phyloP scores from a whole-genome alignment of 306 rosid genomes.

The Fragaria ananassa region DNA sequence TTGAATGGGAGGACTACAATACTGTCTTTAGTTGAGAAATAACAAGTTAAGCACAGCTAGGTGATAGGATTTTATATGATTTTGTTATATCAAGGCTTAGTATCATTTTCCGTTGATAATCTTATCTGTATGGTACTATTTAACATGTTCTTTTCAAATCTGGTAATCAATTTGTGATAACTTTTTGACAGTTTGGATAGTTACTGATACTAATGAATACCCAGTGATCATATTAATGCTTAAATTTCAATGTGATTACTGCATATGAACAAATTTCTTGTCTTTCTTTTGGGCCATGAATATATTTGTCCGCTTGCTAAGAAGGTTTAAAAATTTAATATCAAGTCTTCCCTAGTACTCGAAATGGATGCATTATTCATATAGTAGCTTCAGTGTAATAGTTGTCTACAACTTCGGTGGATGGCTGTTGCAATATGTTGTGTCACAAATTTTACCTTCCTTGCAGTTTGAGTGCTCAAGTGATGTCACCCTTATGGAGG shows the following conservation, averaged over 20 bases:
- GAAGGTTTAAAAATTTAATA: neutral
- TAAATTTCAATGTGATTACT: neutral
- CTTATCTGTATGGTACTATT: neutral
- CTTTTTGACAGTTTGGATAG: neutral
- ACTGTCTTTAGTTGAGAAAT: neutral
- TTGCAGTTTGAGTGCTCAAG: constrained; percentile 93
- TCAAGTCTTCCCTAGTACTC: neutral
- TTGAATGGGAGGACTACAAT: neutral
- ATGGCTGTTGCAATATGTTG: constrained; percentile 15
- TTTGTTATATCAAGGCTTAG: neutral
- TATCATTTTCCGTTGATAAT: neutral
- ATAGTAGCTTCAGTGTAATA: neutral
- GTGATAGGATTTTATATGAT: neutral
- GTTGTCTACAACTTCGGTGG: neutral
- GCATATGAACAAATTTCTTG: no score
- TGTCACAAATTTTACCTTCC: constrained; percentile 24
- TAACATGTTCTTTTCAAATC: neutral
- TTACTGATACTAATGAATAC: neutral
- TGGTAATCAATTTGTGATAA: neutral
- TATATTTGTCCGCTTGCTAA: no score
- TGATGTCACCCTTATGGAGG: constrained; percentile 90
- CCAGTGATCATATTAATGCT: neutral
- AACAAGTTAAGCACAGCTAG: neutral
- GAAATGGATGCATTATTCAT: neutral
- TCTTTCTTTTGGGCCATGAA: no score